Base-by-base conservation (phyloP, 2,329 filamentous ascomycete genomes). In the Furcasterigmium sp. region DNA sequence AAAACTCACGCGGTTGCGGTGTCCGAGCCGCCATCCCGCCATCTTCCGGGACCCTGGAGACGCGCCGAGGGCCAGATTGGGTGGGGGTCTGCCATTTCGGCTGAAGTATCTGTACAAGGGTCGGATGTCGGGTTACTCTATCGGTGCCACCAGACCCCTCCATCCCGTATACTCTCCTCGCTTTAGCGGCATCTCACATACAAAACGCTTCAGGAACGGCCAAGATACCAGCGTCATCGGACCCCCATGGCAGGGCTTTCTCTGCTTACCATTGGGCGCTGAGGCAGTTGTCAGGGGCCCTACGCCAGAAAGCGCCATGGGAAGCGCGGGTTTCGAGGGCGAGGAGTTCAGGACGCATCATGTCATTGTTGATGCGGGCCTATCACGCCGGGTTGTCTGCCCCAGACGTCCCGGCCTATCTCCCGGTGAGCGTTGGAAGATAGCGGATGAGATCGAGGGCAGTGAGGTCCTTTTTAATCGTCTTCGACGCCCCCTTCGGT, bases 21-120 rank as follows among this genome's bases (percentile, higher is more conserved):
- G 42, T 42, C 44, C 48, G 46, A 50, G 48, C 46, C 48, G 46
- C 37, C 15, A 40, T 46, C 49, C 48, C 46, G 46, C 46, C 43
- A 25, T 21, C 15, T 9, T 19, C 19, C 17, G 9, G 30, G 44
- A 44, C 46, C 46, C 43, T 46, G 41, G 43, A 36, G 26, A 20
- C 38, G 26, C 15, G 28, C 18, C 18, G 38, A 7, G n/a, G 32
- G n/a, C 32, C 17, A 4, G n/a, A 11, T 15, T 35, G n/a, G 32
- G 32, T 35, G 32, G 32, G 32, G 32, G 32, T 5, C 18, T 18
- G 15, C 17, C 32, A 10, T 9, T 15, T 18, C 32, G n/a, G 32
- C 11, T 18, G 13, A 40, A n/a, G 38, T 40, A 40, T 20, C 38
- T 15, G 38, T 40, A 40, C 38, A 40, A 21, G 9, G n/a, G 32